Percentiles rank a stretch among this genome's conserved stretches.
Conservation (phyloP, 1,284 basidiomycete species). For the Ustilago xerochloae region DNA sequence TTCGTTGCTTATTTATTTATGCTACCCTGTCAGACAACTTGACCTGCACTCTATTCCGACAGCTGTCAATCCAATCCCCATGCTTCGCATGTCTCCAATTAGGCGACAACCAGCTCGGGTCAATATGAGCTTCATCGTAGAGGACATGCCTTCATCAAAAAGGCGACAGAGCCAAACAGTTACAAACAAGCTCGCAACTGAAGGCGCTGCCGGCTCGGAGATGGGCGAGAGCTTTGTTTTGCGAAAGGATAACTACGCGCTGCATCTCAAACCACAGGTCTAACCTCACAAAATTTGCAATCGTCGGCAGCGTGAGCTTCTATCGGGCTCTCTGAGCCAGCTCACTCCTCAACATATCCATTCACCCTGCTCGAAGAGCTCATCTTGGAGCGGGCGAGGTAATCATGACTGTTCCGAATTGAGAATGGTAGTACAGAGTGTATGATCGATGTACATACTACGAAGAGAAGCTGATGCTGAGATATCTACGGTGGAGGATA, state of each 20-base stretch:
- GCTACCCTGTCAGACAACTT: neutral
- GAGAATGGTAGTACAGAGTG: neutral
- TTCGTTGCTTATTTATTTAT: neutral
- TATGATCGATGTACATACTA: neutral
- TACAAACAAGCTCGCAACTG: neutral
- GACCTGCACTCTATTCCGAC: too few relatives aligned
- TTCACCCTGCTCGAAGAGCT: too few relatives aligned
- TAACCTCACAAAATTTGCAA: too few relatives aligned
- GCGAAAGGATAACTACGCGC: too few relatives aligned
- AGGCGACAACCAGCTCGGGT: too few relatives aligned
- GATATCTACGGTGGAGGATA: neutral
- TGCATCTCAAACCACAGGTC: too few relatives aligned
- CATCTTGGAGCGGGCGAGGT: neutral
- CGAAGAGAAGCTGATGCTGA: constrained; percentile 2
- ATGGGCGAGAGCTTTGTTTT: neutral
- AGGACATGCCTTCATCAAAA: too few relatives aligned
- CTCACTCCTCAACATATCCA: too few relatives aligned
- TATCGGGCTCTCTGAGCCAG: neutral
- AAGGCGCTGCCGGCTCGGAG: neutral
- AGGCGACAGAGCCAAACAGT: neutral
- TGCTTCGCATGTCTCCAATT: too few relatives aligned
- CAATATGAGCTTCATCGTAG: too few relatives aligned
- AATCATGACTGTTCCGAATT: neutral
- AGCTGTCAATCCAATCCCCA: too few relatives aligned
- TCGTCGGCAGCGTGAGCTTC: too few relatives aligned